These are phyloP conservation scores for Balakata baccata DNA, from an alignment of 345 rosid species.

Conservation along the genomic window DNA sequence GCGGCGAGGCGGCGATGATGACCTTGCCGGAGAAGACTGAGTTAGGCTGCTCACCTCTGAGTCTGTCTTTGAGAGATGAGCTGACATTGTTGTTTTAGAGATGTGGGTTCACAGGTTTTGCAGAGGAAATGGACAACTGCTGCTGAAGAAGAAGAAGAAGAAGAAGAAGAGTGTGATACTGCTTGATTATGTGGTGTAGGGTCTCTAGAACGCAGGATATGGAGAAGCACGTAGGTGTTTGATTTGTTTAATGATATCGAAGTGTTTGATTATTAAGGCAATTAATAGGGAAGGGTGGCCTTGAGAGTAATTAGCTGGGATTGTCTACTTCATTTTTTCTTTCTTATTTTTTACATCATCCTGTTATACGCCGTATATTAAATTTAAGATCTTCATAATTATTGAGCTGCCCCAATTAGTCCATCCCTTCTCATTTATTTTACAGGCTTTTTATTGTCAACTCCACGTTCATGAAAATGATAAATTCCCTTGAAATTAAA, in stretches of 20 bases:
- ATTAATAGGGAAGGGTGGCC: conserved; percentile 41
- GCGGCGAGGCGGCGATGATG: conserved; percentile 41
- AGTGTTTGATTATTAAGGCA: conserved; percentile 24
- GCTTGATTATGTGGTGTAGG: background rate
- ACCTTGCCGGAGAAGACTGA: conserved; percentile 49
- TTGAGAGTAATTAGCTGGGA: conserved; percentile 18
- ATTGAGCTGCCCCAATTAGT: no score
- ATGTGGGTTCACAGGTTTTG: background rate
- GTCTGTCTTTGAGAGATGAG: conserved; percentile 54
- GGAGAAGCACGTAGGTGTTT: conserved; percentile 33
- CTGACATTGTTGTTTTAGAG: conserved; percentile 30
- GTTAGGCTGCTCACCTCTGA: conserved; percentile 62
- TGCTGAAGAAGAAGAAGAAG: conserved; percentile 15
- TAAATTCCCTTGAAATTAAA: no score
- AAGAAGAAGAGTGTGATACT: conserved; percentile 1
- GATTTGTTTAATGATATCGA: conserved; percentile 33
- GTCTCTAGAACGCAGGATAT: conserved; percentile 27
- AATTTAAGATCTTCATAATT: no score
- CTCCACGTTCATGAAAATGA: no score
- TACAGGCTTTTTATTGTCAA: no score
- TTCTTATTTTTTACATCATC: background rate
- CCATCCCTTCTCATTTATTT: no score
- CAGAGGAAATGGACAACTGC: background rate
- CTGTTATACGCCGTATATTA: no score
- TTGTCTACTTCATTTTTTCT: conserved; percentile 17